Evolutionary conservation across 164 flowering plant genomes (phyloP), one percentile per base, ranked within the genome.

Genomic region (Magnolia changhungtana): DNA sequence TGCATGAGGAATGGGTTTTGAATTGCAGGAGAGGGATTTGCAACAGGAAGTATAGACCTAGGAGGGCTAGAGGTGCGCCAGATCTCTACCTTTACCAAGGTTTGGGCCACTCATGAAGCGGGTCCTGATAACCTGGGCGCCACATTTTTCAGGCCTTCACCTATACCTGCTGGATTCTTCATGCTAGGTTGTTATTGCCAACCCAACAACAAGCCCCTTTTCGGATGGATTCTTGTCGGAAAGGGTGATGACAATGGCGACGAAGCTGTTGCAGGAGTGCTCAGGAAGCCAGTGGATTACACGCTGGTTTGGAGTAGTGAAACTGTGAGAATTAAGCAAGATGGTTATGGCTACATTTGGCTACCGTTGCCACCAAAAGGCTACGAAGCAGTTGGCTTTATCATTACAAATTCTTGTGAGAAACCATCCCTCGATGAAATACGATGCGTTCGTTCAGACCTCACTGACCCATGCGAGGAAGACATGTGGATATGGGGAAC

Each of bases 171-270:
- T 2, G 98, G 91, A 0, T 95, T 87, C 81, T 86, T 73, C 74
- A 83, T 88, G 87, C 84, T 95, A 4, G 98, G 98, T 1, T 76
- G 78, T 85, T 90, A 89, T 58, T 72, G 81, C 72, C 98, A 93
- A 78, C 86, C 97, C 29, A 93, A 92, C 82, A 85, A 85, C 81
- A 80, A 64, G 50, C 84, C 88, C 8, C 88, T 90, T 18, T 90
- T 78, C 19, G 96, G 98, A 1, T 88, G 88, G 87, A 88, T 88
- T 69, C 87, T 95, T 1, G 90, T 75, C 0, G 94, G 81, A 1
- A 90, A 86, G 85, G 75, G 9, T 4, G 6, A 2, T 24, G 77
- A 27, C 51, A 55, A 55, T 55, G 18, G 18, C 8, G 61, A 10
- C 8, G 61, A 10, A 10, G 61, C 9, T 16, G 16, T 16, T 55